Base-by-base conservation (phyloP, 2,329 filamentous ascomycete genomes). In the Aspergillus chevalieri region DNA sequence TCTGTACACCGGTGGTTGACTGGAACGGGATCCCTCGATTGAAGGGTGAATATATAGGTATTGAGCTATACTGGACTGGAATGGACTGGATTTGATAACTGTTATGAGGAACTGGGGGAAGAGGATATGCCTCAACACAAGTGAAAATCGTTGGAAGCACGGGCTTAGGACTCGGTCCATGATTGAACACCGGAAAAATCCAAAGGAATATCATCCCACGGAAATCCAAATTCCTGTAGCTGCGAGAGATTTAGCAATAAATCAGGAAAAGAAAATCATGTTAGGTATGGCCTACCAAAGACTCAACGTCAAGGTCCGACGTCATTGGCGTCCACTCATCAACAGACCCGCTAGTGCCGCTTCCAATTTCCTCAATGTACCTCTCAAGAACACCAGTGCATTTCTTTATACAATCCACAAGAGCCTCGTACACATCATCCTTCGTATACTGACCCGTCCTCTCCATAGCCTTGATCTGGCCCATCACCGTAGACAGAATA, bases 401-500 rank as follows among this genome's bases (percentile, higher is more conserved):
- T 10, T 47, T 46, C 36, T 44, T 44, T 4, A 55, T 26, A 14
- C 34, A 45, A 9, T 50, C 26, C 33, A 42, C 54, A 6, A 56
- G 24, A 17, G 43, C 43, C 28, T 54, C 52, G 17, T 57, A 57
- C 12, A 56, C 47, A n/a, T 33, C 49, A 3, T 10, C 41, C 24
- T 51, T 47, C 14, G 52, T 22, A n/a, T 34, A 41, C 28, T 49
- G 42, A 10, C 38, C 48, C n/a, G 46, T 36, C 6, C 15, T 9
- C 43, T 57, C 47, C 45, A 55, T 52, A n/a, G 56, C 56, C 4
- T 43, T 39, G 24, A 57, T 54, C 38, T 57, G 51, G 10, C 47
- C 49, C 30, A 58, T 34, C n/a, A 58, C 33, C 1, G 49, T 54
- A 12, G 52, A 34, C 5, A 57, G 19, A 8, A 57, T 45, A 34